Conservation (phyloP, 2,329 filamentous ascomycete genomes). For the Colletotrichum trifolii region DNA sequence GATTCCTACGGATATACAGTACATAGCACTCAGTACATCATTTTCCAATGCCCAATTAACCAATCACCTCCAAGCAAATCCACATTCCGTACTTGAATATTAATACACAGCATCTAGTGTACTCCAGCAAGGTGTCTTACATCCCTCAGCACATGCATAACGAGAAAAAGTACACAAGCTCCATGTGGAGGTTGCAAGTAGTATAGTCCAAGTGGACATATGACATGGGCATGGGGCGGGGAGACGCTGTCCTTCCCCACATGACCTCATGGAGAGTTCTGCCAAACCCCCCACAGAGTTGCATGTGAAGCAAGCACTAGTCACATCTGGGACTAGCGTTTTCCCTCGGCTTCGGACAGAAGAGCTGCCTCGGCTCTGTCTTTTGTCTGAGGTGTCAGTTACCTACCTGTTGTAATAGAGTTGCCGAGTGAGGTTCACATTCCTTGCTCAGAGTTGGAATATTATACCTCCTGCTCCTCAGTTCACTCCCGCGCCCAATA, state of each 20-base stretch:
- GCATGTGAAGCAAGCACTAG: constrained; percentile 31
- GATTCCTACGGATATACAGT: too few species aligned
- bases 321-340: constrained; percentile 29
- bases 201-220: constrained; percentile 7
- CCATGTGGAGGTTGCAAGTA: rapidly evolving
- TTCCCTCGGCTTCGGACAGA: constrained; percentile 32
- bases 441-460: constrained; percentile 9
- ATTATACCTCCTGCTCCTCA: neutral
- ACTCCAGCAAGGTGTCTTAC: too few species aligned
- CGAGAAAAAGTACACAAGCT: too few species aligned
- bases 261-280: constrained; percentile 31
- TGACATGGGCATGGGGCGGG: constrained; percentile 21
- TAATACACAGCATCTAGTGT: too few species aligned
- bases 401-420: constrained; percentile 22
- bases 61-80: too few species aligned
- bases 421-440: constrained; percentile 25
- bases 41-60: too few species aligned
- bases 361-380: constrained; percentile 38
- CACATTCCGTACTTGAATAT: too few species aligned
- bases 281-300: constrained; percentile 21
- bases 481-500: neutral
- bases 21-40: too few species aligned
- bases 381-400: constrained; percentile 32
- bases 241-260: constrained; percentile 21
- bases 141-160: too few species aligned